Evolutionary conservation across 768 basidiomycete species (phyloP).

Genomic region (Vararia minispora): DNA sequence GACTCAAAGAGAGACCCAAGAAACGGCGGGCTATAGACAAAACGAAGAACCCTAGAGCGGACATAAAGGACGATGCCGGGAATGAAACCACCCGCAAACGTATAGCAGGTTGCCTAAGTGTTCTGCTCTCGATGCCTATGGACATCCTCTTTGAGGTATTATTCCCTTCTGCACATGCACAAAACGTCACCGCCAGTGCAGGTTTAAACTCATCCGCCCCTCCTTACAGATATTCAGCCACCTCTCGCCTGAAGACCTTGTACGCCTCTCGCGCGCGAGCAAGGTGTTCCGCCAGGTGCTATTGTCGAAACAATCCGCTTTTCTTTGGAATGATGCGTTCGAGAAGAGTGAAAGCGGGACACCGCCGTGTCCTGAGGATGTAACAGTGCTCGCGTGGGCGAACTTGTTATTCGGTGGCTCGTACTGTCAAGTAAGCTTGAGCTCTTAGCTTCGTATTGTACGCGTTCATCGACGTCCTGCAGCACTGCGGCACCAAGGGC

Average conservation of each 20-base stretch:
- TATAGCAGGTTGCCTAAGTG: constrained; percentile 9
- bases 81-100: no score
- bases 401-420: constrained; percentile 8
- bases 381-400: constrained; percentile 7
- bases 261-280: constrained; percentile 20
- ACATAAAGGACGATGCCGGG: no score
- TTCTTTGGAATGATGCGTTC: constrained; percentile 18
- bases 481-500: constrained; percentile 10
- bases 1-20: no score
- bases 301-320: constrained; percentile 10
- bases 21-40: no score
- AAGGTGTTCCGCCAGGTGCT: constrained; percentile 20
- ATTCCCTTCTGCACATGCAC: not conserved
- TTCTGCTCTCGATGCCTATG: constrained; percentile 16
- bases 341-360: not conserved
- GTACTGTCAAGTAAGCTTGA: constrained; percentile 7
- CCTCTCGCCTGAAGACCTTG: constrained; percentile 22
- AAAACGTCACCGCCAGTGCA: no score
- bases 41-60: no score
- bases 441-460: not conserved
- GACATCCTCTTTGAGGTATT: constrained; percentile 20
- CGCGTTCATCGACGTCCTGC: not conserved
- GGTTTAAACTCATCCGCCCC: not conserved
- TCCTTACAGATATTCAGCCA: constrained; percentile 19
- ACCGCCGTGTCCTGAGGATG: constrained; percentile 8